A percentile compares a stretch with the other conserved stretches of the same genome.
phyloP scores from a whole-genome alignment of 257 asterid genomes.

The Coffea eugenioides region DNA sequence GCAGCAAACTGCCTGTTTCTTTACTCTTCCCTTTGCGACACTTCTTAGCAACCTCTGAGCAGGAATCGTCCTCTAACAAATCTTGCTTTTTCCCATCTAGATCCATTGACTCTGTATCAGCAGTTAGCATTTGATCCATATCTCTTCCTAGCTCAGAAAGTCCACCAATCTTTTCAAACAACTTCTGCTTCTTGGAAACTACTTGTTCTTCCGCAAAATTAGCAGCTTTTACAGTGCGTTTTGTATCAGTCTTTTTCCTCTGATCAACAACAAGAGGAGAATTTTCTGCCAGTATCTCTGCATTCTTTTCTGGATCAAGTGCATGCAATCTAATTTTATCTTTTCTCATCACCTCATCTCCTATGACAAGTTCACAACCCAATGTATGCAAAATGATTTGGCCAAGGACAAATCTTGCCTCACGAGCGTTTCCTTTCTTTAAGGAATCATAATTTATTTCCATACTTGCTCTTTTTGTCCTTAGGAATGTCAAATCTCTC shows the following conservation, averaged over 20 bases:
- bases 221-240: background rate
- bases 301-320: constrained; percentile 20
- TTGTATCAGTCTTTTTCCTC: constrained; percentile 20
- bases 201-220: constrained; percentile 13
- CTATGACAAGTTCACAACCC: constrained; percentile 25
- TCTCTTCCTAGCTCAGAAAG: constrained; percentile 12
- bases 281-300: constrained; percentile 14
- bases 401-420: constrained; percentile 74
- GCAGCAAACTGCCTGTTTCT: background rate
- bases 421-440: constrained; percentile 37
- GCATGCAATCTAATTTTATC: constrained; percentile 23
- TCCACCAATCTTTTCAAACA: background rate
- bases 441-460: constrained; percentile 41
- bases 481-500: constrained; percentile 28
- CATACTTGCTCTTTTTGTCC: constrained; percentile 18
- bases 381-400: constrained; percentile 54
- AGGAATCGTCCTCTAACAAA: background rate
- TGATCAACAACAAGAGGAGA: constrained; percentile 12
- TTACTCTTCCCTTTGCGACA: background rate
- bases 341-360: constrained; percentile 17
- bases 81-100: constrained; percentile 6
- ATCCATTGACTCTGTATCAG: constrained; percentile 3
- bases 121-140: constrained; percentile 9
- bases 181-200: constrained; percentile 25
- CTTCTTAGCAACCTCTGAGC: background rate